These are phyloP conservation scores for Flaveria linearis DNA, from an alignment of 129 eudicot genomes.

Conservation along the genomic window DNA sequence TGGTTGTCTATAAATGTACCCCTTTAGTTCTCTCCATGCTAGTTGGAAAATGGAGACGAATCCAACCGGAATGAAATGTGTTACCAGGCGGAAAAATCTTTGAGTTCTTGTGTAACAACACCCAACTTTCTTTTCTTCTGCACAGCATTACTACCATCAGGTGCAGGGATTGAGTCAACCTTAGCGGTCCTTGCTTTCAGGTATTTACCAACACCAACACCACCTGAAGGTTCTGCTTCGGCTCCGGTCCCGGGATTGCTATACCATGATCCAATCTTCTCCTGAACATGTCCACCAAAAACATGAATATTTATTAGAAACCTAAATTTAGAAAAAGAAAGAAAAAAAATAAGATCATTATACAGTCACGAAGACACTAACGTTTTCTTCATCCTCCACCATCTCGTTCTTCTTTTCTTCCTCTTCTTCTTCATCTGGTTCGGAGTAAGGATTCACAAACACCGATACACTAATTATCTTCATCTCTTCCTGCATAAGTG, in stretches of 20 bases:
- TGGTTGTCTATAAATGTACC: background rate
- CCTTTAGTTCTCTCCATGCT: background rate
- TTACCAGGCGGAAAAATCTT: conserved; percentile 89
- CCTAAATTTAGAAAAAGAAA: background rate
- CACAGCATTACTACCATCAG: conserved; percentile 35
- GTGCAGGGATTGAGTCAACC: conserved; percentile 38
- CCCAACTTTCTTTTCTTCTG: conserved; percentile 76
- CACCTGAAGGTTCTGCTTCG: conserved; percentile 54
- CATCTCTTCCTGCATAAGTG: conserved; percentile 81
- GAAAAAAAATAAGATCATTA: background rate
- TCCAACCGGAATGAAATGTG: background rate
- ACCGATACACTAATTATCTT: conserved; percentile 72
- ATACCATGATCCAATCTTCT: conserved; percentile 90
- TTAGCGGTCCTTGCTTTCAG: conserved; percentile 54
- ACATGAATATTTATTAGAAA: background rate
- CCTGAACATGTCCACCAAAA: conserved; percentile 46
- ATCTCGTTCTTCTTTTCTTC: conserved; percentile 52
- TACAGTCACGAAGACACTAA: conserved; percentile 34
- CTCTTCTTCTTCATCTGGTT: conserved; percentile 84
- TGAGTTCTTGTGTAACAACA: conserved; percentile 49
- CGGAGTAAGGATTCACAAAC: conserved; percentile 85
- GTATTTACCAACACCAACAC: conserved; percentile 79
- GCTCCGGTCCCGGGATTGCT: conserved; percentile 83
- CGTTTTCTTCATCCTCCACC: conserved; percentile 72
- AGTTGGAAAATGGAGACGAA: background rate